Evolutionary conservation across 2,329 filamentous ascomycete species (phyloP).

Genomic region (Microcyclosporella mali): DNA sequence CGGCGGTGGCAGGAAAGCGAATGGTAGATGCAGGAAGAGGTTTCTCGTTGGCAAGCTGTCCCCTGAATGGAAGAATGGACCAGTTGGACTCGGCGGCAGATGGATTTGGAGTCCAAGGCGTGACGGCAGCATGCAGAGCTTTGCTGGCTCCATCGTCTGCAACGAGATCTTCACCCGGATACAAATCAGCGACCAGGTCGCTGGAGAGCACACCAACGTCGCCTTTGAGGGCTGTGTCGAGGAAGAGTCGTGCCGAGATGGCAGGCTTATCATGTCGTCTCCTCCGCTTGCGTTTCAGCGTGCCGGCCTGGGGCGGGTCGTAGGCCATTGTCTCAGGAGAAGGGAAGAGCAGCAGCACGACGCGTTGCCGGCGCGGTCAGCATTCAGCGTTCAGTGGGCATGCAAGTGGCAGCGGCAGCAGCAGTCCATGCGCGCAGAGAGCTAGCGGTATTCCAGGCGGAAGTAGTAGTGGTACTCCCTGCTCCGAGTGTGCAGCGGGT

Average conservation of each 20-base stretch:
- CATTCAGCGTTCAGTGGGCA: too few species aligned
- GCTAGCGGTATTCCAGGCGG: too few species aligned
- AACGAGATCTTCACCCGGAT: conserved; percentile 43
- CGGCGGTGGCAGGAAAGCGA: conserved; percentile 67
- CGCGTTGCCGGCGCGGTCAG: too few species aligned
- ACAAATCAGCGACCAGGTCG: conserved; percentile 76
- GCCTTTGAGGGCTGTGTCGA: conserved; percentile 79
- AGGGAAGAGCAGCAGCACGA: neutral
- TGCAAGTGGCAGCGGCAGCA: too few species aligned
- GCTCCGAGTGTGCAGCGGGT: too few species aligned
- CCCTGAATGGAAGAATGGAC: conserved; percentile 73
- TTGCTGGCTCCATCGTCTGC: conserved; percentile 13
- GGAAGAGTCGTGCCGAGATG: conserved; percentile 70
- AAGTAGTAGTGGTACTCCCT: too few species aligned
- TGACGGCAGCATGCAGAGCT: conserved; percentile 50
- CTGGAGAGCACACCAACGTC: conserved; percentile 82
- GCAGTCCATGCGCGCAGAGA: too few species aligned
- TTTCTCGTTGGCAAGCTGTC: conserved; percentile 45
- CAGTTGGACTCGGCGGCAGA: conserved; percentile 61
- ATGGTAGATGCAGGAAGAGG: conserved; percentile 69
- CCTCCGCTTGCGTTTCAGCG: conserved; percentile 48
- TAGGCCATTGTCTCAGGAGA: conserved; percentile 36
- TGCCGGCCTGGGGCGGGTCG: conserved; percentile 37
- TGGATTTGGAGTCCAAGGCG: conserved; percentile 61
- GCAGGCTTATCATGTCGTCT: conserved; percentile 61